Evolutionary conservation across 257 asterid genomes (phyloP).

Genomic region (Nicotiana tomentosiformis): DNA sequence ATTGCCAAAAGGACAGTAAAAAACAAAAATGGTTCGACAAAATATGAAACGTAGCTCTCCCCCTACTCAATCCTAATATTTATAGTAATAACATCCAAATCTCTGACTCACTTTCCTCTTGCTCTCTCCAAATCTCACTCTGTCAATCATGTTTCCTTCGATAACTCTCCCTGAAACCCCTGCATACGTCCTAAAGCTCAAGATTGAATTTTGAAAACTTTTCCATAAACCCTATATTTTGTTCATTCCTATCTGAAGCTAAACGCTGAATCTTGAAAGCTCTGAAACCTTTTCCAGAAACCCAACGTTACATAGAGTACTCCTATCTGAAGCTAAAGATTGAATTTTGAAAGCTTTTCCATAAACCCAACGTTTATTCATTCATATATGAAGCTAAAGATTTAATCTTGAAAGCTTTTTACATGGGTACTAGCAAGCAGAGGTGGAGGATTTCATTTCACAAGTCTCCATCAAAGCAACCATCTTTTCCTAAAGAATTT

Average conservation of each 20-base stretch:
- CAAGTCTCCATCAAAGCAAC: slow-evolving; percentile 38
- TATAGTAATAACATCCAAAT: background rate
- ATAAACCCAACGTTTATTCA: background rate
- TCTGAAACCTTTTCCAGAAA: too few species aligned
- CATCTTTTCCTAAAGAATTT: slow-evolving; percentile 52
- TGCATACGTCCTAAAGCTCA: background rate
- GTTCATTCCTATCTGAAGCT: background rate
- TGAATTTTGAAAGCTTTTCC: background rate
- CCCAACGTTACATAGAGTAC: too few species aligned
- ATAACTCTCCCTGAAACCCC: background rate
- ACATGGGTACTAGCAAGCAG: slow-evolving; percentile 48
- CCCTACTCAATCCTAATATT: background rate
- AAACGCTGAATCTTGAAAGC: background rate
- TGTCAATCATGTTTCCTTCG: background rate
- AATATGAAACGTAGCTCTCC: background rate
- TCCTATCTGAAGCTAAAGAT: background rate
- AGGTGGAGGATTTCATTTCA: slow-evolving; percentile 69
- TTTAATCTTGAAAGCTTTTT: background rate
- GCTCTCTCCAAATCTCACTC: slow-evolving; percentile 1
- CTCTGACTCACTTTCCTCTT: background rate
- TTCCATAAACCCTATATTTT: background rate
- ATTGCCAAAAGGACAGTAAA: background rate
- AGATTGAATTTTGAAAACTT: background rate
- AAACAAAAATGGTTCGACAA: background rate
- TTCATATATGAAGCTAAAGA: background rate